Evolutionary conservation across 208 protist genomes (phyloP).

Genomic region (Trypanosomatidae sp.): DNA sequence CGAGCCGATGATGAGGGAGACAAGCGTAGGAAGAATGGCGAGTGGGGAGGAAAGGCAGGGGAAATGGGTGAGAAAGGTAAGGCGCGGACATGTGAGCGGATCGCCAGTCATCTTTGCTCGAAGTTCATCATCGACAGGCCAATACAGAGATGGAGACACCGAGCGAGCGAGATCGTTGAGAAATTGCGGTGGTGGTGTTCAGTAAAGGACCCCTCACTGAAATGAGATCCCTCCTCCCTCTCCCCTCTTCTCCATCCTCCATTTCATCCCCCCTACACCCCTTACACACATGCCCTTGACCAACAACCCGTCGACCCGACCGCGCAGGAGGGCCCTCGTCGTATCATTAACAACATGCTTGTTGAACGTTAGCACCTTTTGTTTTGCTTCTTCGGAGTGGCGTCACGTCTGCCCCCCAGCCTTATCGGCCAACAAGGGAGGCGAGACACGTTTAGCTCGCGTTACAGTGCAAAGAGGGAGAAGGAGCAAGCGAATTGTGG

Average conservation of each 20-base stretch:
- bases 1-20: not conserved
- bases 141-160: not conserved
- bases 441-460: not conserved
- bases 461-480: not conserved
- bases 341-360: not conserved
- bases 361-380: not conserved
- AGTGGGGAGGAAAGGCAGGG: not conserved
- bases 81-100: not conserved
- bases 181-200: not conserved
- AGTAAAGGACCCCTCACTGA: not conserved
- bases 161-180: not conserved
- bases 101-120: constrained; percentile 1
- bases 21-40: not conserved
- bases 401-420: not conserved
- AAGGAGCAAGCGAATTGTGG: not conserved
- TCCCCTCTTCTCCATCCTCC: not conserved
- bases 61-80: constrained; percentile 5
- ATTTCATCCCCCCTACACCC: not conserved
- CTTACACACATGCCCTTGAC: not conserved
- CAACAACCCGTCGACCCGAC: not conserved
- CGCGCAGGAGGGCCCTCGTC: not conserved
- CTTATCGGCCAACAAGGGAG: not conserved
- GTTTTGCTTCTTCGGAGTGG: not conserved
- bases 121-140: not conserved
- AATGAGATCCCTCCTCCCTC: not conserved